A percentile compares a stretch with the other conserved stretches of the same genome.
These are phyloP conservation scores for Aegle marmelos DNA, from an alignment of 345 rosid species.

Conservation along the genomic window DNA sequence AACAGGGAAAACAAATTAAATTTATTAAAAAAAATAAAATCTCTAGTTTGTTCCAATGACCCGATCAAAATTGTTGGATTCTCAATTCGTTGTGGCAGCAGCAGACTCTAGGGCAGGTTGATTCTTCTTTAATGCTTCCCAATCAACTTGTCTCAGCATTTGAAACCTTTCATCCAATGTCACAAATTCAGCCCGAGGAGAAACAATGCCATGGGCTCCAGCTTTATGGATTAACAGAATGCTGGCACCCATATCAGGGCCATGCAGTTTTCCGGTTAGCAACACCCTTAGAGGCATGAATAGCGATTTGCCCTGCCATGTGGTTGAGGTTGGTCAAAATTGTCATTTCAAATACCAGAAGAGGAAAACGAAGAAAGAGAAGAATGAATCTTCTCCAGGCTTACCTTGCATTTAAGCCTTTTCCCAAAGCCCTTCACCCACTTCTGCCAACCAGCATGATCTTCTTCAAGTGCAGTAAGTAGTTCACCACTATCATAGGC, in stretches of 20 bases:
- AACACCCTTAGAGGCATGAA: conserved; percentile 86
- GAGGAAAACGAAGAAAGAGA: not conserved
- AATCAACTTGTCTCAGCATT: conserved; percentile 55
- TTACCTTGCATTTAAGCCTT: conserved; percentile 74
- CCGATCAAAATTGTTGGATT: conserved; percentile 10
- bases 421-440: conserved; percentile 91
- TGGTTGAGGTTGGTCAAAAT: not conserved
- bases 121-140: conserved; percentile 56
- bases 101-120: conserved; percentile 48
- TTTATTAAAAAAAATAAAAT: not conserved
- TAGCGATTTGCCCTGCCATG: conserved; percentile 76
- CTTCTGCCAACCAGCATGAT: conserved; percentile 79
- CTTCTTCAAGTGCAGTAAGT: conserved; percentile 63
- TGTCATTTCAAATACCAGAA: not conserved
- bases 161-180: conserved; percentile 63
- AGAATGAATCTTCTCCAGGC: conserved; percentile 1
- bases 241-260: conserved; percentile 83
- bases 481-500: conserved; percentile 88
- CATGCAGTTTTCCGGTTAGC: conserved; percentile 87
- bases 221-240: conserved; percentile 67
- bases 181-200: conserved; percentile 54
- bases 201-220: conserved; percentile 50
- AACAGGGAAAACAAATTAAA: not conserved
- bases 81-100: conserved; percentile 30
- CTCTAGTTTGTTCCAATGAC: not conserved